Base-by-base conservation (phyloP, 768 basidiomycete genomes). In the Hysterangium stoloniferum region DNA sequence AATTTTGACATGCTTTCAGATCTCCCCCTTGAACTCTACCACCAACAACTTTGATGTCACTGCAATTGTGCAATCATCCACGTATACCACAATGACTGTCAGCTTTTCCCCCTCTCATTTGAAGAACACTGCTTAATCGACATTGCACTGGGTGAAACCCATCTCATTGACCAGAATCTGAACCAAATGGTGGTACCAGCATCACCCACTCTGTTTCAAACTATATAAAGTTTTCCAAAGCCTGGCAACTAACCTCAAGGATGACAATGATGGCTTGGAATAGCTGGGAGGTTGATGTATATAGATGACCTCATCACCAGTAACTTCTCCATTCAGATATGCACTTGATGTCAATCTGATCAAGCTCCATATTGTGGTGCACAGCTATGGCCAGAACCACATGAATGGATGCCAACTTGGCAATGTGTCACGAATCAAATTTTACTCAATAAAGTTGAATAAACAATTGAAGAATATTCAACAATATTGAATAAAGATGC, bases 231-330 rank as follows among this genome's bases (percentile, higher is more conserved):
- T 19, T 25, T 27, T 42, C 40, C 12, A 32, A 29, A 40, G 25
- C 48, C 37, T 37, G 11, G n/a, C n/a, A n/a, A n/a, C n/a, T n/a
- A n/a, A 41, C 9, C 20, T 12, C 38, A 41, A 11, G 8, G 20
- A 8, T 11, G 9, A 11, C 20, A 12, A 8, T 20, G 8, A 8
- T 20, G 12, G 8, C 20, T 41, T 9, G 11, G 38, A 41, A n/a
- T n/a, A 67, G 0, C 68, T 65, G 0, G 62, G 64, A 1, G 71
- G 69, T 42, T 68, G 64, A 8, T 63, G 32, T 70, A 77, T 74
- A 59, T 68, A 77, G 32, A 77, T 70, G n/a, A 56, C 55, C 36
- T 63, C 54, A 24, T 63, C 62, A 6, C 28, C 32, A 3, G 27
- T 24, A 25, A 75, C 64, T 27, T 68, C 59, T 41, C 59, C 58